A percentile compares a stretch with the other conserved stretches of the same genome.
phyloP scores from a whole-genome alignment of 1,139 yeast species.

The Geotrichum bryndzae region DNA sequence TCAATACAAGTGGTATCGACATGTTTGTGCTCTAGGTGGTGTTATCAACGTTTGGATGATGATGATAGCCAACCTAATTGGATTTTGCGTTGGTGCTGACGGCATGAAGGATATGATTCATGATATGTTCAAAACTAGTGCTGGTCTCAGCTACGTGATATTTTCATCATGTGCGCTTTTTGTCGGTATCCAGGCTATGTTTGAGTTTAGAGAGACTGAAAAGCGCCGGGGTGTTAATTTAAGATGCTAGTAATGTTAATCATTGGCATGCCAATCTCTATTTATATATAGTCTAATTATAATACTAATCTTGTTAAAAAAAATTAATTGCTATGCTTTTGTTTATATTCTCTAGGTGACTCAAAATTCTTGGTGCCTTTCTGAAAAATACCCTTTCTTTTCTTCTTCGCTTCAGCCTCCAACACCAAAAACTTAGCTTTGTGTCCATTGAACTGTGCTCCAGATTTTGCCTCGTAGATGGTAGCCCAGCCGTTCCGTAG shows the following conservation, averaged over 20 bases:
- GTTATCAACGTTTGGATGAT: slow-evolving; percentile 91
- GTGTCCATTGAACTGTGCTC: slow-evolving; percentile 81
- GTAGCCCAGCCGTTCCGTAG: slow-evolving; percentile 74
- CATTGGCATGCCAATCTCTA: neutral
- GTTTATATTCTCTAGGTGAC: slow-evolving; percentile 83
- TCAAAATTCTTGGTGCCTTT: slow-evolving; percentile 44
- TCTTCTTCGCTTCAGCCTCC: slow-evolving; percentile 54
- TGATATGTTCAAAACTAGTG: slow-evolving; percentile 64
- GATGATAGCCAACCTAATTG: slow-evolving; percentile 95
- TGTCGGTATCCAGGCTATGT: slow-evolving; percentile 89
- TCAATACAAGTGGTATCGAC: slow-evolving; percentile 55
- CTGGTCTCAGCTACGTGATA: slow-evolving; percentile 61
- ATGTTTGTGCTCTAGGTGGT: slow-evolving; percentile 80
- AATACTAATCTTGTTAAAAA: neutral
- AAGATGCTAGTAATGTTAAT: slow-evolving; percentile 48
- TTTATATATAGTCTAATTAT: neutral
- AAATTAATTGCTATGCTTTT: slow-evolving; percentile 12
- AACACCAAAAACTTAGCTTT: slow-evolving; percentile 53
- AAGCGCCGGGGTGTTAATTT: slow-evolving; percentile 76
- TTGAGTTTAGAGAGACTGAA: slow-evolving; percentile 83
- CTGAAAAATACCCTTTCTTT: slow-evolving; percentile 64
- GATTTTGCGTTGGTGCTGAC: slow-evolving; percentile 87
- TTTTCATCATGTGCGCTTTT: slow-evolving; percentile 63
- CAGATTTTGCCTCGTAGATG: slow-evolving; percentile 74
- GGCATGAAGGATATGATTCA: slow-evolving; percentile 63